These are phyloP conservation scores for Umbellularia californica DNA, from an alignment of 164 flowering plant species.

Conservation along the genomic window DNA sequence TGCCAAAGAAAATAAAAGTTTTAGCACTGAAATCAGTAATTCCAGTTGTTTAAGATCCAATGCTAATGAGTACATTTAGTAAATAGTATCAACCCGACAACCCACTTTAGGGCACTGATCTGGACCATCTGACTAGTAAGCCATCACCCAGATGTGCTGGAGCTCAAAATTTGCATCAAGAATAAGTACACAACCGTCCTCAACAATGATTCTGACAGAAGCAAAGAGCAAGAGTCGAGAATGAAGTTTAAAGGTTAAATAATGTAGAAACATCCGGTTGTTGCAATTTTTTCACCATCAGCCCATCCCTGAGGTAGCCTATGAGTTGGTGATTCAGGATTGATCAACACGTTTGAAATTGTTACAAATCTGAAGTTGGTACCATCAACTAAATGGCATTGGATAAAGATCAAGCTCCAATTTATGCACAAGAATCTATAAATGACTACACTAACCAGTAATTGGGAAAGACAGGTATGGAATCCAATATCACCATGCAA, in stretches of 20 bases:
- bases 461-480: slow-evolving; percentile 72
- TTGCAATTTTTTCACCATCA: background rate
- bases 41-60: background rate
- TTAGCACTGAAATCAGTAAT: background rate
- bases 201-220: background rate
- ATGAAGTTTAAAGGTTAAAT: background rate
- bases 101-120: background rate
- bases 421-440: background rate
- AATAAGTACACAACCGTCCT: too few relatives aligned
- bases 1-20: slow-evolving; percentile 29
- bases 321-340: background rate
- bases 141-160: background rate
- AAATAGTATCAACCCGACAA: background rate
- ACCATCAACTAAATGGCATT: background rate
- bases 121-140: background rate
- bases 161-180: background rate
- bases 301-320: background rate
- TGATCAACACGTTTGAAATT: background rate
- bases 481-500: slow-evolving; percentile 75
- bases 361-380: background rate
- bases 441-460: slow-evolving; percentile 57
- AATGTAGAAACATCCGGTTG: background rate
- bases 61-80: background rate
- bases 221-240: background rate
- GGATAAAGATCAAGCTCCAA: background rate